Evolutionary conservation across 345 rosid species (phyloP).

Genomic region (Populus pruinosa): DNA sequence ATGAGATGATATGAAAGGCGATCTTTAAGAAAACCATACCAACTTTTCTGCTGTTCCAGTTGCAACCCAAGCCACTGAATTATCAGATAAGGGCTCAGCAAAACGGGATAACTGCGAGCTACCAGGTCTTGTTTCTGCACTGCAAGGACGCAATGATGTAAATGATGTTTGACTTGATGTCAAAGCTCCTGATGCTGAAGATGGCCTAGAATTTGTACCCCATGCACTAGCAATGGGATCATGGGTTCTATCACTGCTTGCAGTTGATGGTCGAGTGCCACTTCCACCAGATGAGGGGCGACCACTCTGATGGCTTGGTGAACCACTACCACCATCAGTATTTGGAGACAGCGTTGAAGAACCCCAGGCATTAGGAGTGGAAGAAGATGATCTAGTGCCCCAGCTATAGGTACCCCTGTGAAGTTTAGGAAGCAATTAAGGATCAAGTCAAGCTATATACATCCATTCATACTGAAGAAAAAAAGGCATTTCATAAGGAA

Average conservation of each 20-base stretch:
- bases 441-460: constrained; percentile 3
- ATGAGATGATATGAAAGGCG: neutral
- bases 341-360: constrained; percentile 65
- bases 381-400: constrained; percentile 79
- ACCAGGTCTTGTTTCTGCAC: constrained; percentile 99
- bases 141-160: constrained; percentile 75
- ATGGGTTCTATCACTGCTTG: constrained; percentile 72
- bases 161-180: constrained; percentile 67
- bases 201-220: constrained; percentile 87
- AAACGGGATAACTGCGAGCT: constrained; percentile 98
- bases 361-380: constrained; percentile 86
- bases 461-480: neutral
- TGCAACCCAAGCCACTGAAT: constrained; percentile 56
- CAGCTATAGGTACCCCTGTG: constrained; percentile 86
- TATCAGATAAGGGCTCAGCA: constrained; percentile 75
- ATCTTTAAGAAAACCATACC: constrained; percentile 39
- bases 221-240: constrained; percentile 60
- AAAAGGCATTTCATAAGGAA: neutral
- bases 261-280: constrained; percentile 91
- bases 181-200: constrained; percentile 86
- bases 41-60: constrained; percentile 50
- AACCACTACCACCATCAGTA: constrained; percentile 66
- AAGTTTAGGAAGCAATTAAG: constrained; percentile 9
- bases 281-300: constrained; percentile 96
- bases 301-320: constrained; percentile 74